Evolutionary conservation across 2,329 filamentous ascomycete species (phyloP).

Genomic region (Capronia americana): DNA sequence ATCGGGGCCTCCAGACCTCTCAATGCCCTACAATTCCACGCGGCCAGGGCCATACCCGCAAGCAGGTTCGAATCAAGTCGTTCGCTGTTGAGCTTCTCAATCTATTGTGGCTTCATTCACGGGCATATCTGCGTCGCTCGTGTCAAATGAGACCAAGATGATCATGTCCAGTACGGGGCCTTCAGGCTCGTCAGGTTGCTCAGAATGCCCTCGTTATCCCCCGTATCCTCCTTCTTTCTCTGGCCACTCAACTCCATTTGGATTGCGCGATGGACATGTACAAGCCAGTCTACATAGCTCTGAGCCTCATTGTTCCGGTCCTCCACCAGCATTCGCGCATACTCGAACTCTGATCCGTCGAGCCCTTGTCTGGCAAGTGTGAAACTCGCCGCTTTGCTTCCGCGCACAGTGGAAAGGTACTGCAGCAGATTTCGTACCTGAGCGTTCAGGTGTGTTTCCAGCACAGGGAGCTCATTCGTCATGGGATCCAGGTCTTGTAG

Average conservation of each 20-base stretch:
- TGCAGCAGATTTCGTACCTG: slow-evolving; percentile 94
- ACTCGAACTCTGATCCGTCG: slow-evolving; percentile 95
- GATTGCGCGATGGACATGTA: slow-evolving; percentile 90
- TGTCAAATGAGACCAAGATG: slow-evolving; percentile 1
- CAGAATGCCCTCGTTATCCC: slow-evolving; percentile 50
- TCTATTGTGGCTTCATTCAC: background rate
- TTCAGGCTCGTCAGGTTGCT: slow-evolving; percentile 54
- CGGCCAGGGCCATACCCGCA: background rate
- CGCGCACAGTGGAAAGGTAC: slow-evolving; percentile 79
- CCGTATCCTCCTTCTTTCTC: slow-evolving; percentile 51
- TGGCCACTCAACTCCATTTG: slow-evolving; percentile 75
- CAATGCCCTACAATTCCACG: background rate
- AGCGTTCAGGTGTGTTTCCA: slow-evolving; percentile 91
- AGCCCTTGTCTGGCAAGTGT: slow-evolving; percentile 91
- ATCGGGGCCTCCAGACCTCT: background rate
- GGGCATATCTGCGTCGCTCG: slow-evolving; percentile 10
- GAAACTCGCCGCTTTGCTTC: slow-evolving; percentile 85
- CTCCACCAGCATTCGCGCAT: slow-evolving; percentile 87
- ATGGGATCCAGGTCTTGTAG: slow-evolving; percentile 83
- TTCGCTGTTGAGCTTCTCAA: background rate
- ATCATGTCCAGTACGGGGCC: slow-evolving; percentile 53
- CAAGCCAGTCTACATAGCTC: slow-evolving; percentile 98
- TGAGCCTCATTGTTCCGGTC: slow-evolving; percentile 97
- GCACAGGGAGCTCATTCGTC: slow-evolving; percentile 76
- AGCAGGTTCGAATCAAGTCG: background rate